These are phyloP conservation scores for Coemansia sp. DNA, from an alignment of 192 early-diverging fungal species.

Conservation along the genomic window DNA sequence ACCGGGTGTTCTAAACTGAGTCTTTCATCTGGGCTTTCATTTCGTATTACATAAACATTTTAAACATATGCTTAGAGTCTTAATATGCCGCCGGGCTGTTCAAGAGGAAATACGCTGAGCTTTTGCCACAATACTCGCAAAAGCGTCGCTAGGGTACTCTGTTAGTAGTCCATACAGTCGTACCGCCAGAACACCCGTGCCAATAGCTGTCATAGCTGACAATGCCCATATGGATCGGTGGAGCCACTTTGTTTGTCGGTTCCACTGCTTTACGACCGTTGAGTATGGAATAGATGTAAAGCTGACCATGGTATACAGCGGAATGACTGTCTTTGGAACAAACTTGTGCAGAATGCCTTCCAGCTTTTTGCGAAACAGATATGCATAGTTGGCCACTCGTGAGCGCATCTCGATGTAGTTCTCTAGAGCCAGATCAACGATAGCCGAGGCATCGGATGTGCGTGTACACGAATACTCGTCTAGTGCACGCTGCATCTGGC, in stretches of 20 bases:
- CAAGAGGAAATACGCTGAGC: no score
- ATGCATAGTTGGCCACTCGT: constrained; percentile 70
- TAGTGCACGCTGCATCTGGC: constrained; percentile 59
- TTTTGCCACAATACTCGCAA: no score
- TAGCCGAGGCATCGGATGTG: constrained; percentile 75
- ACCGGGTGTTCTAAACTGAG: constrained; percentile 39
- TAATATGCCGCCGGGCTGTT: no score
- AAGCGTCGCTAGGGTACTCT: constrained; percentile 3
- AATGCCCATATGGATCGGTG: constrained; percentile 15
- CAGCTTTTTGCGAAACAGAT: constrained; percentile 73
- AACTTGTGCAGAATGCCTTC: constrained; percentile 73
- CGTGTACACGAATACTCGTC: constrained; percentile 70
- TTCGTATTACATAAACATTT: neutral
- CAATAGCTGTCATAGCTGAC: constrained; percentile 5
- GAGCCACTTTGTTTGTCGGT: constrained; percentile 41
- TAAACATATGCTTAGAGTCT: no score
- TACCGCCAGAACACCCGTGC: constrained; percentile 8
- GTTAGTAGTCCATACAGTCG: constrained; percentile 21
- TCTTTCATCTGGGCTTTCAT: neutral
- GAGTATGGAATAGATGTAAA: constrained; percentile 89
- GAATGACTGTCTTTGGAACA: constrained; percentile 72
- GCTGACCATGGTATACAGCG: constrained; percentile 95
- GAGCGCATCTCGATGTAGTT: constrained; percentile 96
- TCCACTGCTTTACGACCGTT: constrained; percentile 52
- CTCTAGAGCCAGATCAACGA: constrained; percentile 90